Evolutionary conservation across 805 yeast genomes (phyloP).

Genomic region (Torulaspora gathmanii): DNA sequence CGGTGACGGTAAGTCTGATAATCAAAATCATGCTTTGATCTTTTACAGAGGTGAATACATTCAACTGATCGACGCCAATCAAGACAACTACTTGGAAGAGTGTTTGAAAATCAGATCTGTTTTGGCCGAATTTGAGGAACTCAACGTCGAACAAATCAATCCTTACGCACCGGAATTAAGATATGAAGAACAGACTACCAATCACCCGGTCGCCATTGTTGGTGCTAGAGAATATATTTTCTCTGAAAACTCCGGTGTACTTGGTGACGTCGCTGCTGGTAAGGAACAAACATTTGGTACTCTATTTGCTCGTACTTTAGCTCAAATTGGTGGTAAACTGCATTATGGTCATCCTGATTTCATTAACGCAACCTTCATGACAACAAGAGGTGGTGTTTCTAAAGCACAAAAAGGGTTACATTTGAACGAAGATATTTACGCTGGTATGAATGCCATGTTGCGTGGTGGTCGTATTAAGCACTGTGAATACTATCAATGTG

Average conservation of each 20-base stretch:
- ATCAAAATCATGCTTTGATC: conserved; percentile 75
- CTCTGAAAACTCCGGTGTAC: conserved; percentile 79
- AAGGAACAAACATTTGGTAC: conserved; percentile 89
- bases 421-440: conserved; percentile 82
- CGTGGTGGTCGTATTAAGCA: conserved; percentile 88
- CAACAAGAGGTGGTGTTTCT: conserved; percentile 83
- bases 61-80: conserved; percentile 82
- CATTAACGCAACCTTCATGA: conserved; percentile 68
- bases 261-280: conserved; percentile 89
- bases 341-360: conserved; percentile 91
- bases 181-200: conserved; percentile 46
- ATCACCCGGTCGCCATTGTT: conserved; percentile 74
- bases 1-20: conserved; percentile 88
- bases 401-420: conserved; percentile 84
- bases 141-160: conserved; percentile 67
- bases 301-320: conserved; percentile 72
- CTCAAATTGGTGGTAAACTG: conserved; percentile 79
- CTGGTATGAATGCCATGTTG: conserved; percentile 77
- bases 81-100: conserved; percentile 80
- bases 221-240: conserved; percentile 86
- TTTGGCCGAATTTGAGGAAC: conserved; percentile 77
- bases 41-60: conserved; percentile 82
- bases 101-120: conserved; percentile 79
- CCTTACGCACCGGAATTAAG: conserved; percentile 75
- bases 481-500: conserved; percentile 85